Conservation (phyloP, 1,284 basidiomycete genomes). For the Sphaerobolus stellatus region DNA sequence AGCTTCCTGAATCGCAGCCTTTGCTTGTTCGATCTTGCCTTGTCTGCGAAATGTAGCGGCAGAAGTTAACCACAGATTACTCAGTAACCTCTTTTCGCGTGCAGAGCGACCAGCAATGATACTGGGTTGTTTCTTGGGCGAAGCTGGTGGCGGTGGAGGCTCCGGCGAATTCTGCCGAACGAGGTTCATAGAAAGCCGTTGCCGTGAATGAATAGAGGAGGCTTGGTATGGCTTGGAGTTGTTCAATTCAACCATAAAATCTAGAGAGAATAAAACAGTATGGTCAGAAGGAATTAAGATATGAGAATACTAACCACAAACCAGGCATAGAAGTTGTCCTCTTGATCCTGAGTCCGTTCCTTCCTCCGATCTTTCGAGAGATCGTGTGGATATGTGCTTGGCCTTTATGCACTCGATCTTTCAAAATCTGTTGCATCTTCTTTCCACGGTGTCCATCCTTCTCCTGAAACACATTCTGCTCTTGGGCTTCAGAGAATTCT, state of each 20-base stretch:
- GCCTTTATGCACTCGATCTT: constrained; percentile 68
- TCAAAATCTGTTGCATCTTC: constrained; percentile 71
- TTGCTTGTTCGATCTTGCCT: constrained; percentile 86
- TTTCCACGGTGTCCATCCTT: constrained; percentile 49
- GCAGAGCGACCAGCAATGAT: constrained; percentile 45
- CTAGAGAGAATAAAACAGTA: constrained; percentile 32
- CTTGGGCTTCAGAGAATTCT: constrained; percentile 3
- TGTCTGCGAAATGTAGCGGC: constrained; percentile 91
- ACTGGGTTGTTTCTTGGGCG: constrained; percentile 34
- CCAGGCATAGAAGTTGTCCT: constrained; percentile 66
- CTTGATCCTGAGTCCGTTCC: constrained; percentile 49
- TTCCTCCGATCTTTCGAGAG: constrained; percentile 67
- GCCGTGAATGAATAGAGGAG: constrained; percentile 83
- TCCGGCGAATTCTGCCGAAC: constrained; percentile 37
- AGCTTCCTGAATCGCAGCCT: constrained; percentile 92
- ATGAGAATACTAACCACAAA: constrained; percentile 29
- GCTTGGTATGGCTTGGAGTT: constrained; percentile 68
- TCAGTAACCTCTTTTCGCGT: constrained; percentile 73
- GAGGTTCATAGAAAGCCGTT: constrained; percentile 46
- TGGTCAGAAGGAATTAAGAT: constrained; percentile 4
- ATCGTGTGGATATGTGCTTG: constrained; percentile 72
- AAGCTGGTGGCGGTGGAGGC: constrained; percentile 26
- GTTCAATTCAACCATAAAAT: constrained; percentile 62
- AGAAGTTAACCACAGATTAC: constrained; percentile 90
- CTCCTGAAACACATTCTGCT: constrained; percentile 13